A percentile compares a stretch with the other conserved stretches of the same genome.
These are phyloP conservation scores for Calycina marina DNA, from an alignment of 2,329 filamentous ascomycete species.

Conservation along the genomic window DNA sequence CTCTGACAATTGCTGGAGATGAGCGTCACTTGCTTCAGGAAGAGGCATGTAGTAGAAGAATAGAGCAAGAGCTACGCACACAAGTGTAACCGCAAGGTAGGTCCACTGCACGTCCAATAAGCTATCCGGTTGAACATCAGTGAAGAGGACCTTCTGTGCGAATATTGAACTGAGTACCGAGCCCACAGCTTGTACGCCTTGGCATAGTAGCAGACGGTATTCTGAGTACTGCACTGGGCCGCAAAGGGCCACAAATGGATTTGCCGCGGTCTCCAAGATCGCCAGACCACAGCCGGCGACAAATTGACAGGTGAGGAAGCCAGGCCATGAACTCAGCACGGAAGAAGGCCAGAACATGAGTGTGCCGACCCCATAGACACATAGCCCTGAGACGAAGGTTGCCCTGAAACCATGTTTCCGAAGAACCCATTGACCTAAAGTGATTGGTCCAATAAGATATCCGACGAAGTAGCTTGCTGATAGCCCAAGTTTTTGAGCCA, in stretches of 20 bases:
- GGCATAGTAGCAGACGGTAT: conserved; percentile 59
- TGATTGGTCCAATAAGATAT: conserved; percentile 55
- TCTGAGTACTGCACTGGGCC: conserved; percentile 61
- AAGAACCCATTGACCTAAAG: conserved; percentile 56
- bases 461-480: conserved; percentile 58
- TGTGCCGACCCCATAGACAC: conserved; percentile 62
- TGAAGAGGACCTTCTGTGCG: conserved; percentile 62
- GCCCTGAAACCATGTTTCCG: conserved; percentile 61
- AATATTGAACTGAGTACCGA: conserved; percentile 59
- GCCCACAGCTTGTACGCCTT: conserved; percentile 63
- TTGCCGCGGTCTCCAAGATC: conserved; percentile 67
- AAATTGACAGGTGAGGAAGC: conserved; percentile 61
- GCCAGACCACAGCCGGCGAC: conserved; percentile 66
- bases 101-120: conserved; percentile 72
- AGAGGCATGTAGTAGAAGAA: conserved; percentile 56
- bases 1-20: conserved; percentile 33
- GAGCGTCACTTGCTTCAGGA: conserved; percentile 38
- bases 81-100: conserved; percentile 65
- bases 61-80: conserved; percentile 55
- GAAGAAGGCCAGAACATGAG: conserved; percentile 78
- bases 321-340: conserved; percentile 58
- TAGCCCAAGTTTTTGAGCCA: conserved; percentile 49
- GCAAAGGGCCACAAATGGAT: conserved; percentile 58
- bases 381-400: conserved; percentile 64
- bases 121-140: conserved; percentile 30